Conservation (phyloP, 192 early-diverging fungal species). For the Coemansia sp. region DNA sequence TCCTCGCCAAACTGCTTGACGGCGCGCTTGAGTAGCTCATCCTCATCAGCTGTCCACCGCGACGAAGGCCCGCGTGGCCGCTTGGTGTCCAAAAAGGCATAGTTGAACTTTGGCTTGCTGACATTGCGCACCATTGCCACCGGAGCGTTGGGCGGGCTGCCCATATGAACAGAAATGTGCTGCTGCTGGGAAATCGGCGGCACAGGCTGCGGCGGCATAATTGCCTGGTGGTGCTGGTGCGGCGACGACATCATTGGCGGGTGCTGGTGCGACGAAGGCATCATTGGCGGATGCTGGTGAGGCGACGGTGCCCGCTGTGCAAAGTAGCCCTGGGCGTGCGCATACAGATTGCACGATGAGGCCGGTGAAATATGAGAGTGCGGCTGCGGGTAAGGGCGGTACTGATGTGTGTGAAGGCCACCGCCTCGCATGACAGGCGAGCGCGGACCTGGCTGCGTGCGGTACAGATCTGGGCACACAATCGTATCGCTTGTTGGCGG, state of each 20-base stretch:
- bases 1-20: slow-evolving; percentile 53
- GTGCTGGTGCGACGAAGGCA: slow-evolving; percentile 12
- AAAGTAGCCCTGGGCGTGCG: slow-evolving; percentile 35
- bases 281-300: slow-evolving; percentile 12
- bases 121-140: slow-evolving; percentile 18
- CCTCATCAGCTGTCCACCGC: slow-evolving; percentile 45
- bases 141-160: not conserved
- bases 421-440: slow-evolving; percentile 21
- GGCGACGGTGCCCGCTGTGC: slow-evolving; percentile 10
- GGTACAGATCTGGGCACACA: slow-evolving; percentile 16
- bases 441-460: slow-evolving; percentile 9
- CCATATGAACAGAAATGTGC: slow-evolving; percentile 13
- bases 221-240: slow-evolving; percentile 10
- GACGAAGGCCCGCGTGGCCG: slow-evolving; percentile 49
- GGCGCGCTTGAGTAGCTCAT: slow-evolving; percentile 39
- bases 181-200: slow-evolving; percentile 7
- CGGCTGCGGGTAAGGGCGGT: slow-evolving; percentile 16
- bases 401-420: slow-evolving; percentile 16
- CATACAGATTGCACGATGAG: slow-evolving; percentile 20
- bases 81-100: slow-evolving; percentile 50
- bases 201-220: slow-evolving; percentile 4
- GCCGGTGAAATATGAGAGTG: slow-evolving; percentile 16
- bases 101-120: slow-evolving; percentile 55
- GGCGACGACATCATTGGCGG: not conserved
- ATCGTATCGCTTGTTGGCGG: slow-evolving; percentile 21